Evolutionary conservation across 495 filamentous ascomycete genomes (phyloP), one percentile per base, ranked within the genome.

Genomic region (Penicillium paradoxum): DNA sequence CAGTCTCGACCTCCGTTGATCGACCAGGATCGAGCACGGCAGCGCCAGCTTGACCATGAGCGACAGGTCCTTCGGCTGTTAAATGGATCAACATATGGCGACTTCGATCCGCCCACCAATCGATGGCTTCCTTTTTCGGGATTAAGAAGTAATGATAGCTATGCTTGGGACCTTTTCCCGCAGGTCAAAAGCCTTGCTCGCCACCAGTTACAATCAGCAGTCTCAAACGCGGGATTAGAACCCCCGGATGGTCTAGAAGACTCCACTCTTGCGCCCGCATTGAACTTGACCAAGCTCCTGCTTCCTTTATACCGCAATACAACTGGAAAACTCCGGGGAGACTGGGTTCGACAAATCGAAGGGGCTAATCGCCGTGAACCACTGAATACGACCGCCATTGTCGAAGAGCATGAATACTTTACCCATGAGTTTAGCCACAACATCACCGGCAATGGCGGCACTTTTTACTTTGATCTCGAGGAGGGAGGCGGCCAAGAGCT

Each of bases 111-210:
- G 4, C 53, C 46, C 53, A 66, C 81, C 13, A 68, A 76, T 54
- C 73, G 72, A 54, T 91, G 83, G 74, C 71, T 95, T 53, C 92
- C 95, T 50, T 70, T 92, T 52, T 83, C 85, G 13, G 91, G 91
- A 2, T 80, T 91, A 19, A 78, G 86, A 46, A 72, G 84, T 51
- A 79, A 83, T 32, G 85, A 95, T 65, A 83, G 77, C 27, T 90
- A 84, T 68, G 83, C 80, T 3, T 96, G 90, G 91, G 77, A 80
- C 36, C 54, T 82, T 24, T 67, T 88, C 10, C 67, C 68, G 1
- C 56, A 72, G n/a, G 82, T 82, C 14, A 76, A 81, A 67, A 59
- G 76, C 68, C 65, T 82, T 68, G 76, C 79, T 68, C 68, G 68
- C 49, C 58, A 78, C 62, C 74, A 83, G 55, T 51, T 79, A n/a